Percentiles rank a stretch among this genome's conserved stretches.
phyloP scores from a whole-genome alignment of 2,329 filamentous ascomycete species.

The Colletotrichum musicola region DNA sequence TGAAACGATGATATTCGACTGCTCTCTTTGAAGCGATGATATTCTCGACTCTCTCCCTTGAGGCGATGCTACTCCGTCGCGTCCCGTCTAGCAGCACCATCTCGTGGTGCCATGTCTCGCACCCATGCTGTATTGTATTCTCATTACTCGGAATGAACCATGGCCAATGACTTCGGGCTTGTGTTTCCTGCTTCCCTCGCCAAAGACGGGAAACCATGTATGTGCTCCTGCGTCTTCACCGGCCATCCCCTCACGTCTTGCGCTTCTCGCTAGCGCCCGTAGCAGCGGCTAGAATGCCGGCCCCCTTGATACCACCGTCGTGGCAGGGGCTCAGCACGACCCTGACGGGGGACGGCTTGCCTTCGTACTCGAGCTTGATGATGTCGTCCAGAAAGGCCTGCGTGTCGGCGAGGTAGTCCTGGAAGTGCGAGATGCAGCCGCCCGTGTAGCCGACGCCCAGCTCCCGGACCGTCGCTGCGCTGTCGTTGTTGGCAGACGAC shows the following conservation, averaged over 20 bases:
- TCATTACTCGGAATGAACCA: no score
- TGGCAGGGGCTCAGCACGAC: slow-evolving; percentile 69
- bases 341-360: slow-evolving; percentile 50
- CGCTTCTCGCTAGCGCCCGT: slow-evolving; percentile 48
- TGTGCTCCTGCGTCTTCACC: neutral
- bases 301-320: slow-evolving; percentile 72
- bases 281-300: slow-evolving; percentile 69
- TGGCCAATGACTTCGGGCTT: no score
- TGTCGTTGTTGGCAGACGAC: slow-evolving; percentile 40
- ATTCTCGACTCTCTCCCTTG: no score
- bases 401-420: slow-evolving; percentile 78
- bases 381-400: slow-evolving; percentile 75
- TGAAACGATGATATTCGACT: no score
- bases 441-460: slow-evolving; percentile 84
- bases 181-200: neutral
- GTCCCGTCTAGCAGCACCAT: no score
- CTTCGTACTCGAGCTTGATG: slow-evolving; percentile 54
- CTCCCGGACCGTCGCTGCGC: slow-evolving; percentile 54
- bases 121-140: no score
- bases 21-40: no score
- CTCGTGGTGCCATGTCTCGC: no score
- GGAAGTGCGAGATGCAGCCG: slow-evolving; percentile 84
- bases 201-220: neutral
- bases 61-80: no score
- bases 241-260: slow-evolving; percentile 4